phyloP scores from a whole-genome alignment of 2,329 filamentous ascomycete species.

The Penicillium rolfsii region DNA sequence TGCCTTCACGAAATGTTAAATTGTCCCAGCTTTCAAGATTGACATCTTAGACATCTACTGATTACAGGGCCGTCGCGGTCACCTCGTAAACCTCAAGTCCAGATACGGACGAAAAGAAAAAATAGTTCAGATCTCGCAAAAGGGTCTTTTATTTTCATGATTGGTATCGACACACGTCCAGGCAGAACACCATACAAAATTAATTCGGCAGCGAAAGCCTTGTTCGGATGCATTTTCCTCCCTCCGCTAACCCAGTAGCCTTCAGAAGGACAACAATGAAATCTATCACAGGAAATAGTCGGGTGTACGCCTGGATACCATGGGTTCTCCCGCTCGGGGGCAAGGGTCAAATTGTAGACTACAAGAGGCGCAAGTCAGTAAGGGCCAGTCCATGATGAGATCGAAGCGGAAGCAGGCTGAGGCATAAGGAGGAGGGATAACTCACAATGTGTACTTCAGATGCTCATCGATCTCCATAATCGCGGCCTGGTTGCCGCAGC shows the following conservation, averaged over 20 bases:
- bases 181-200: conserved; percentile 41
- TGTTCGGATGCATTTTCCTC: conserved; percentile 34
- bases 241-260: conserved; percentile 34
- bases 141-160: conserved; percentile 46
- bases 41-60: neutral
- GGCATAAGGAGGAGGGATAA: conserved; percentile 32
- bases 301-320: conserved; percentile 96
- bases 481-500: conserved; percentile 98
- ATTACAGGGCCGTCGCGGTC: neutral
- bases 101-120: neutral
- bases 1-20: neutral
- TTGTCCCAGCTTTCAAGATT: neutral
- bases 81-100: too few relatives aligned
- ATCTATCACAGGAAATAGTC: conserved; percentile 89
- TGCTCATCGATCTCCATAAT: conserved; percentile 99
- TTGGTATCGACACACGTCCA: conserved; percentile 46
- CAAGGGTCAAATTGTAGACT: conserved; percentile 99
- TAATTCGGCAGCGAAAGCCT: conserved; percentile 34
- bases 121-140: conserved; percentile 27
- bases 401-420: neutral
- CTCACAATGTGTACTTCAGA: conserved; percentile 98
- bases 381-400: neutral
- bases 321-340: conserved; percentile 94
- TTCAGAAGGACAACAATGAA: conserved; percentile 36
- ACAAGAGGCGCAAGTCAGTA: conserved; percentile 18